phyloP scores from a whole-genome alignment of 176 grass and related monocot genomes.

The Areca catechu region DNA sequence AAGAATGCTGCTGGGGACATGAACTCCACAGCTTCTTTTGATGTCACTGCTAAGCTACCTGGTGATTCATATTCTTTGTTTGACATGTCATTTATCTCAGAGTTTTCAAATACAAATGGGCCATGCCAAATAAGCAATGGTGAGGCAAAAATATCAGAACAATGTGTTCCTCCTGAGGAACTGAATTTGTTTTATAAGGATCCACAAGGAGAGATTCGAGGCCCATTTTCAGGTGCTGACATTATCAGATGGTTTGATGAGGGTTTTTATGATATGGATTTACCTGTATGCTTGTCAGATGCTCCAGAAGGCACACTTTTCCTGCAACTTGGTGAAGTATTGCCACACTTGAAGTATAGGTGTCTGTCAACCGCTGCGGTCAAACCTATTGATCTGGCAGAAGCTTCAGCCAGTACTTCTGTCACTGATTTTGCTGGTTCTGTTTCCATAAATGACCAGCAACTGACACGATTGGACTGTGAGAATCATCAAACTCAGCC shows the following conservation, averaged over 20 bases:
- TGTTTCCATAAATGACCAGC: conserved; percentile 27
- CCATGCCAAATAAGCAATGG: conserved; percentile 4
- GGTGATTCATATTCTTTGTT: conserved; percentile 48
- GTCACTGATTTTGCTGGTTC: conserved; percentile 19
- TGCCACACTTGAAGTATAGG: conserved; percentile 65
- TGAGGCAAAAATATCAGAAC: conserved; percentile 23
- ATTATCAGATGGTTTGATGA: conserved; percentile 86
- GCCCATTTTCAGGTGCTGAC: no score
- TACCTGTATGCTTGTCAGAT: conserved; percentile 65
- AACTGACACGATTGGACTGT: not conserved
- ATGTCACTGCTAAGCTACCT: conserved; percentile 43
- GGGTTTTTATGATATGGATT: conserved; percentile 81
- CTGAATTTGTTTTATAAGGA: conserved; percentile 85
- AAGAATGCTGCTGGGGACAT: not conserved
- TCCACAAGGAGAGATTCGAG: conserved; percentile 83
- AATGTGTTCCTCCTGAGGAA: conserved; percentile 43
- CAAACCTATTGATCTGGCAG: conserved; percentile 21
- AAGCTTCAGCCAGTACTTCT: conserved; percentile 23
- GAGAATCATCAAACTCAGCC: conserved; percentile 21
- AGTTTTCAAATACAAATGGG: conserved; percentile 2
- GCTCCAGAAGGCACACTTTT: conserved; percentile 70
- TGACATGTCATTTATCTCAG: conserved; percentile 18
- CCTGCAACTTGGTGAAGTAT: conserved; percentile 57
- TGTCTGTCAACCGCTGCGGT: conserved; percentile 8
- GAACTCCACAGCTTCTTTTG: not conserved